These are phyloP conservation scores for Aspergillus sp. DNA, from an alignment of 2,329 filamentous ascomycete genomes.

Conservation along the genomic window DNA sequence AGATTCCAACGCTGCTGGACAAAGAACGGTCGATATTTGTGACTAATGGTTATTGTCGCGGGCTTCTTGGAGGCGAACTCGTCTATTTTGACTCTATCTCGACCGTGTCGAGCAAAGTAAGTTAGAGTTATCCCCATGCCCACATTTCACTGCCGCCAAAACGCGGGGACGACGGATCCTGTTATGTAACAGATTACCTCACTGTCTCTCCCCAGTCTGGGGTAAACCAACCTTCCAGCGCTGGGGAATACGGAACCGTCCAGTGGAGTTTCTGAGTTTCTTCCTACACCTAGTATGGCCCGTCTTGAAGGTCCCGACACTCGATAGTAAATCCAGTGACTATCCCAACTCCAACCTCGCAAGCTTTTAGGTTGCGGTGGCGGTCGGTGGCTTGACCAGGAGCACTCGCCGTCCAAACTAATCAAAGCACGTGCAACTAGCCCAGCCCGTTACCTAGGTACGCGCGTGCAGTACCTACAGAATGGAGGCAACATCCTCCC, in stretches of 20 bases:
- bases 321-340: background rate
- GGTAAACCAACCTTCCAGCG: slow-evolving; percentile 2
- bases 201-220: slow-evolving; percentile 4
- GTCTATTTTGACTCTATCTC: too few species aligned
- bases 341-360: background rate
- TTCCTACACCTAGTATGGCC: too few species aligned
- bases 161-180: slow-evolving; percentile 24
- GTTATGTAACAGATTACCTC: slow-evolving; percentile 33
- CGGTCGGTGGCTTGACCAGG: background rate
- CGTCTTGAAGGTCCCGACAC: background rate
- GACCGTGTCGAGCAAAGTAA: background rate
- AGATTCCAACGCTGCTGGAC: too few species aligned
- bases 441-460: background rate
- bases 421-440: background rate
- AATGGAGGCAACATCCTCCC: too few species aligned
- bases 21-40: background rate
- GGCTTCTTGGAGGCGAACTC: background rate
- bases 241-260: background rate
- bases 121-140: slow-evolving; percentile 10
- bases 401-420: background rate
- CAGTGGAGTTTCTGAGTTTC: too few species aligned
- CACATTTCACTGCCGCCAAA: slow-evolving; percentile 9
- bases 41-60: background rate
- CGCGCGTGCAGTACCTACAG: background rate
- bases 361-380: background rate